phyloP scores from a whole-genome alignment of 345 rosid genomes.

The Raphanus raphanistrum region DNA sequence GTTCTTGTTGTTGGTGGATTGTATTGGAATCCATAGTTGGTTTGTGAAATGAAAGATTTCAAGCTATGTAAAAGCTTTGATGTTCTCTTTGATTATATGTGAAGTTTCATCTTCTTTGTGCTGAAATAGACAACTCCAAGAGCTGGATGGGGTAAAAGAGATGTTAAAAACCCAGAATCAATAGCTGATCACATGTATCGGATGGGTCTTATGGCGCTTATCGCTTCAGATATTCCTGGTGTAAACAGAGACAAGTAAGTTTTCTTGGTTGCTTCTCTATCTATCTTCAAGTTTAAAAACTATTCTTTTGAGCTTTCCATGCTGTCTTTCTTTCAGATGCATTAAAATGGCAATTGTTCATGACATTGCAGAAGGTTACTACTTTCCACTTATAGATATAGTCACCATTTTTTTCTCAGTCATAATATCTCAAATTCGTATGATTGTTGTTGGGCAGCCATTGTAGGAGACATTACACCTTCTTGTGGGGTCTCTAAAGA shows the following conservation, averaged over 20 bases:
- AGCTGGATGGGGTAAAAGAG: slow-evolving; percentile 85
- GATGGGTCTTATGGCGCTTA: slow-evolving; percentile 90
- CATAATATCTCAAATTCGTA: not conserved
- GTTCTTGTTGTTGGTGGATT: not conserved
- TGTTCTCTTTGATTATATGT: not conserved
- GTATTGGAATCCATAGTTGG: not conserved
- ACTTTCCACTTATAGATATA: not conserved
- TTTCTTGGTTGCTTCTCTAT: slow-evolving; percentile 6
- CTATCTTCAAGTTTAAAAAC: not conserved
- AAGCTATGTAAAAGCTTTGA: not conserved
- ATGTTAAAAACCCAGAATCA: slow-evolving; percentile 75
- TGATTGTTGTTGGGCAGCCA: slow-evolving; percentile 55
- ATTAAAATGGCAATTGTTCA: slow-evolving; percentile 96
- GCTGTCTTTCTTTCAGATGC: slow-evolving; percentile 54
- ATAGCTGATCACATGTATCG: slow-evolving; percentile 92
- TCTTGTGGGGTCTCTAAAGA: slow-evolving; percentile 78
- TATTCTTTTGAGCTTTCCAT: not conserved
- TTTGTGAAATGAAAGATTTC: not conserved
- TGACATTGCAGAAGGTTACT: slow-evolving; percentile 88
- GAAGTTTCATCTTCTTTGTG: not conserved
- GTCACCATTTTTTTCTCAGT: not conserved
- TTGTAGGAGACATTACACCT: slow-evolving; percentile 96
- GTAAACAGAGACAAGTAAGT: slow-evolving; percentile 77
- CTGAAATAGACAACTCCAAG: slow-evolving; percentile 74
- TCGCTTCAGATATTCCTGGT: slow-evolving; percentile 78